Conservation (phyloP, 805 yeast genomes). For the Maudiozyma saulgeensis region DNA sequence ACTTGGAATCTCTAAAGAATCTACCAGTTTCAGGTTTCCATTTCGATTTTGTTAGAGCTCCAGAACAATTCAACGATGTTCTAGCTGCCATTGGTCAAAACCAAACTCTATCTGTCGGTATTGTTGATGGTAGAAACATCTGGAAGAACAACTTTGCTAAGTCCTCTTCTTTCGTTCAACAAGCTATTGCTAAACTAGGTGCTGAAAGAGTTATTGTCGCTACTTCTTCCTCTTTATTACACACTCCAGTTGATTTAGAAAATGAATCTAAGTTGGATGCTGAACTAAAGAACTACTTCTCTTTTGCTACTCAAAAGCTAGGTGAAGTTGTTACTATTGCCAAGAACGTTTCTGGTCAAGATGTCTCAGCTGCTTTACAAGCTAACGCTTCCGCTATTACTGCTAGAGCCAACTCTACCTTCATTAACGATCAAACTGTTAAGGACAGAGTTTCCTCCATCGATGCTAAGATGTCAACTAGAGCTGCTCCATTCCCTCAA, state of each 20-base stretch:
- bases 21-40: slow-evolving; percentile 94
- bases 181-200: slow-evolving; percentile 80
- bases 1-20: slow-evolving; percentile 77
- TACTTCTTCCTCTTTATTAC: slow-evolving; percentile 92
- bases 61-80: slow-evolving; percentile 89
- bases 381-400: slow-evolving; percentile 82
- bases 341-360: slow-evolving; percentile 75
- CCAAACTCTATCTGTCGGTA: slow-evolving; percentile 89
- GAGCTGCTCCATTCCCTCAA: slow-evolving; percentile 76
- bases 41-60: slow-evolving; percentile 91
- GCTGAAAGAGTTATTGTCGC: slow-evolving; percentile 79
- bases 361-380: slow-evolving; percentile 65
- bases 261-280: slow-evolving; percentile 86
- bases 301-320: slow-evolving; percentile 95
- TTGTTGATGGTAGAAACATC: slow-evolving; percentile 97
- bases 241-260: slow-evolving; percentile 94
- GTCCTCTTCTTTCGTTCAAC: slow-evolving; percentile 72
- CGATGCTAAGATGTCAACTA: slow-evolving; percentile 66
- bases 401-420: slow-evolving; percentile 76
- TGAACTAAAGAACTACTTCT: slow-evolving; percentile 94
- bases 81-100: slow-evolving; percentile 51
- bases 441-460: slow-evolving; percentile 75
- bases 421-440: slow-evolving; percentile 88
- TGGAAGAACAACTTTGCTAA: slow-evolving; percentile 94
- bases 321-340: slow-evolving; percentile 85